Percentiles rank a stretch among this genome's conserved stretches.
Evolutionary conservation across 768 basidiomycete genomes (phyloP).

Genomic region (Rubroboletus satanas): DNA sequence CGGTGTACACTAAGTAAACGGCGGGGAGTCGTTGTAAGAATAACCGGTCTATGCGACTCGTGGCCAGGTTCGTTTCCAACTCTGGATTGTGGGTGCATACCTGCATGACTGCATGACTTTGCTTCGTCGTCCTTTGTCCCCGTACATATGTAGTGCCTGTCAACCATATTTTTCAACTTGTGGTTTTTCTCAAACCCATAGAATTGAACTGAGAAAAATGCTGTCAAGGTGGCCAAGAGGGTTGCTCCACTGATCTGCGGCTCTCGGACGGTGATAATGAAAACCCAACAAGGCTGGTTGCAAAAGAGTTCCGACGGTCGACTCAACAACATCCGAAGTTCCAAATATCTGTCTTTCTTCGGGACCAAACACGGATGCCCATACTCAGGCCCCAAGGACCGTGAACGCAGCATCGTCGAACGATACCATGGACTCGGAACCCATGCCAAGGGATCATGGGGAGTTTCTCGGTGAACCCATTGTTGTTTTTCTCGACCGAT

Average conservation of each 20-base stretch:
- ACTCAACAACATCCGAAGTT: neutral
- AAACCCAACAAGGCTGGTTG: neutral
- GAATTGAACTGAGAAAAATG: neutral
- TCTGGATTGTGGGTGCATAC: neutral
- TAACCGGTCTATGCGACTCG: neutral
- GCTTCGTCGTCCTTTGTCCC: neutral
- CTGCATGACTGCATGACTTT: neutral
- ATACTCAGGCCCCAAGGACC: neutral
- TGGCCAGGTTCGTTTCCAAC: neutral
- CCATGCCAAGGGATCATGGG: no score
- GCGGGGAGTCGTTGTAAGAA: neutral
- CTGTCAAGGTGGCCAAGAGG: neutral
- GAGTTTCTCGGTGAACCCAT: neutral
- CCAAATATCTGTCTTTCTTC: neutral
- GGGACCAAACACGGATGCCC: neutral
- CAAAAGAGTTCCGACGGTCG: neutral
- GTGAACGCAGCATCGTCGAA: neutral
- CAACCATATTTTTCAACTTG: no score
- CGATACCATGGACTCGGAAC: neutral
- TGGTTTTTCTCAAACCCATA: neutral
- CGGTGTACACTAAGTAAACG: slow-evolving; percentile 12
- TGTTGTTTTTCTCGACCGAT: neutral
- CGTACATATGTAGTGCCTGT: neutral
- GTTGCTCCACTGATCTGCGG: neutral
- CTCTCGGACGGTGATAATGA: neutral